Percentiles rank a stretch among this genome's conserved stretches.
Evolutionary conservation across 768 basidiomycete genomes (phyloP).

Genomic region (Hericium alpestre): DNA sequence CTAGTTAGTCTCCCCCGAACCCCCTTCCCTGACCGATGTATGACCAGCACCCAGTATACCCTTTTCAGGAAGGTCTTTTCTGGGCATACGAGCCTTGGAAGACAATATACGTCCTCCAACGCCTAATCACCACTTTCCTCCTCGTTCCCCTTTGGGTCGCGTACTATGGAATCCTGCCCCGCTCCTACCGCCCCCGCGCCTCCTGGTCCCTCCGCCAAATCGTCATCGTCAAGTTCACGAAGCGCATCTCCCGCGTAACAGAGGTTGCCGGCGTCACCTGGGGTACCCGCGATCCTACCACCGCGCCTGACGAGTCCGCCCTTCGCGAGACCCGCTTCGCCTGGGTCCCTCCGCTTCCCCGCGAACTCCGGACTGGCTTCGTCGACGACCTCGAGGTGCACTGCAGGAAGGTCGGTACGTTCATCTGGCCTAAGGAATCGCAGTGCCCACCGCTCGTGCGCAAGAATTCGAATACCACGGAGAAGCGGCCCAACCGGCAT

Average conservation of each 20-base stretch:
- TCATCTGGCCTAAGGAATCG: conserved; percentile 32
- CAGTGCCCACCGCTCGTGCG: conserved; percentile 2
- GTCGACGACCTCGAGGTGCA: conserved; percentile 26
- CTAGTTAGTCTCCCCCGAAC: too few relatives aligned
- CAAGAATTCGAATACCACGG: background rate
- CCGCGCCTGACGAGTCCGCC: conserved; percentile 21
- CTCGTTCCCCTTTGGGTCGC: conserved; percentile 36
- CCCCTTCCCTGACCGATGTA: conserved; percentile 8
- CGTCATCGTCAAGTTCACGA: conserved; percentile 40
- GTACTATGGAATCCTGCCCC: conserved; percentile 34
- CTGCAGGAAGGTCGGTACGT: conserved; percentile 34
- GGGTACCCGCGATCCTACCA: conserved; percentile 35
- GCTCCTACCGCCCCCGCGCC: conserved; percentile 33
- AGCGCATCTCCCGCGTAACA: conserved; percentile 41
- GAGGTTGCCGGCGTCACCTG: conserved; percentile 48
- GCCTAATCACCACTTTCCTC: conserved; percentile 34
- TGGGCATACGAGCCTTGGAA: conserved; percentile 37
- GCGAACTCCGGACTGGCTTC: conserved; percentile 29
- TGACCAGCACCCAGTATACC: conserved; percentile 24
- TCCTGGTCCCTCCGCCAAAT: conserved; percentile 43
- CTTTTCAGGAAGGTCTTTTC: conserved; percentile 31
- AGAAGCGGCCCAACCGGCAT: background rate
- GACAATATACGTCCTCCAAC: background rate
- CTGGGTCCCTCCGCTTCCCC: conserved; percentile 36
- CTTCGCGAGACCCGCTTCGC: conserved; percentile 38